A percentile compares a stretch with the other conserved stretches of the same genome.
Evolutionary conservation across 2,329 filamentous ascomycete species (phyloP).

Genomic region (Ceratocystiopsis minuta): DNA sequence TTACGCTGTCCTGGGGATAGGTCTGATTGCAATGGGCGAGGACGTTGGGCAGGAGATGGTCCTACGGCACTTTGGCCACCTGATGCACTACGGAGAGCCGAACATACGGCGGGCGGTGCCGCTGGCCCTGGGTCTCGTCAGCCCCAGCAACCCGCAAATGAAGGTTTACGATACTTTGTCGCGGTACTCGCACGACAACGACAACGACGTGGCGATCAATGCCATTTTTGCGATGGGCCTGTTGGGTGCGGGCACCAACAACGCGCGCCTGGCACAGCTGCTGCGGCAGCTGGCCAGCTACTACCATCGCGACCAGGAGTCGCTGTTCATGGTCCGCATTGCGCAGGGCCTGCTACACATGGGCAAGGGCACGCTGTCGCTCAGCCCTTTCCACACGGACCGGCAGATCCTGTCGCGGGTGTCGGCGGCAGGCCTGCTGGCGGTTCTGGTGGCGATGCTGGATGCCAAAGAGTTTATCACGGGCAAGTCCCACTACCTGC

Average conservation of each 20-base stretch:
- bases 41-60: constrained; percentile 99
- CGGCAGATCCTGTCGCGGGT: constrained; percentile 89
- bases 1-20: constrained; percentile 88
- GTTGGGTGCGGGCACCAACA: constrained; percentile 91
- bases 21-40: constrained; percentile 92
- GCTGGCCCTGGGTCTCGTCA: constrained; percentile 88
- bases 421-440: constrained; percentile 71
- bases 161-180: constrained; percentile 98
- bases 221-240: constrained; percentile 99
- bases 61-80: constrained; percentile 84
- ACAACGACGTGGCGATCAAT: constrained; percentile 95
- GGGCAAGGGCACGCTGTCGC: constrained; percentile 92
- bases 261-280: constrained; percentile 85
- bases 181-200: constrained; percentile 94
- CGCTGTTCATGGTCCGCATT: constrained; percentile 97
- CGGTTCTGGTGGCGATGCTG: constrained; percentile 83
- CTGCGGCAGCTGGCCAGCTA: constrained; percentile 91
- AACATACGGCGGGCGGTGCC: constrained; percentile 96
- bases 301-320: constrained; percentile 91
- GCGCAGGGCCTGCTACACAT: constrained; percentile 95
- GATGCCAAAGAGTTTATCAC: constrained; percentile 77
- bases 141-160: constrained; percentile 97
- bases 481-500: constrained; percentile 62
- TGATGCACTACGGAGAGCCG: constrained; percentile 97
- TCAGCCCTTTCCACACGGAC: constrained; percentile 99